phyloP scores from a whole-genome alignment of 306 rosid genomes.

The Trifolium dubium region DNA sequence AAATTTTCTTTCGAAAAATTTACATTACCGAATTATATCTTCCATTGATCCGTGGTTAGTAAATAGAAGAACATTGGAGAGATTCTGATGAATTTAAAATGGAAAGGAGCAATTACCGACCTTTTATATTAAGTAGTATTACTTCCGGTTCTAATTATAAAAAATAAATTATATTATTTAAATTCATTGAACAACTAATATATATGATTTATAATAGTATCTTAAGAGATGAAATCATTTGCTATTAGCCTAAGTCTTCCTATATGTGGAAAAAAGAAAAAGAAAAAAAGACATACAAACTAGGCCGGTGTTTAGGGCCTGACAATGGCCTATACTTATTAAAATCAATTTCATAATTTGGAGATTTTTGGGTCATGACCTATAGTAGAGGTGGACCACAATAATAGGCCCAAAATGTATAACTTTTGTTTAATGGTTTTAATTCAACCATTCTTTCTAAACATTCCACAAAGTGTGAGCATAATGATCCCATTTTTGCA shows the following conservation, averaged over 20 bases:
- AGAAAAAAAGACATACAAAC: conserved; percentile 18
- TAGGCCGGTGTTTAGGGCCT: conserved; percentile 55
- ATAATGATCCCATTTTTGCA: conserved; percentile 32
- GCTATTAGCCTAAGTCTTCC: conserved; percentile 23
- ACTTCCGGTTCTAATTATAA: too few relatives aligned
- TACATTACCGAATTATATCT: too few relatives aligned
- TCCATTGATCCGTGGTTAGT: too few relatives aligned
- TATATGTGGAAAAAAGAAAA: conserved; percentile 28
- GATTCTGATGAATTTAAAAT: too few relatives aligned
- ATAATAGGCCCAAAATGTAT: conserved; percentile 16
- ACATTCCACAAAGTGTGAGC: conserved; percentile 32
- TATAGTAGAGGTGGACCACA: conserved; percentile 45
- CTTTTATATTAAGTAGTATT: too few relatives aligned
- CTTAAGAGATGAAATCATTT: conserved; percentile 38
- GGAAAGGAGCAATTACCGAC: too few relatives aligned
- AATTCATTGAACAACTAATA: too few relatives aligned
- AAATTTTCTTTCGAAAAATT: too few relatives aligned
- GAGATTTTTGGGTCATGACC: conserved; percentile 45
- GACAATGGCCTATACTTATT: conserved; percentile 13
- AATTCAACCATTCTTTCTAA: conserved; percentile 12
- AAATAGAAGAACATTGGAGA: too few relatives aligned
- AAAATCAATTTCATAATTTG: conserved; percentile 29
- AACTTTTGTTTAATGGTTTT: background rate
- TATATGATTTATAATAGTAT: background rate
- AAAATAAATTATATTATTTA: too few relatives aligned